Base-by-base conservation (phyloP, 2,329 filamentous ascomycete species). In the Exserohilum rostratum region DNA sequence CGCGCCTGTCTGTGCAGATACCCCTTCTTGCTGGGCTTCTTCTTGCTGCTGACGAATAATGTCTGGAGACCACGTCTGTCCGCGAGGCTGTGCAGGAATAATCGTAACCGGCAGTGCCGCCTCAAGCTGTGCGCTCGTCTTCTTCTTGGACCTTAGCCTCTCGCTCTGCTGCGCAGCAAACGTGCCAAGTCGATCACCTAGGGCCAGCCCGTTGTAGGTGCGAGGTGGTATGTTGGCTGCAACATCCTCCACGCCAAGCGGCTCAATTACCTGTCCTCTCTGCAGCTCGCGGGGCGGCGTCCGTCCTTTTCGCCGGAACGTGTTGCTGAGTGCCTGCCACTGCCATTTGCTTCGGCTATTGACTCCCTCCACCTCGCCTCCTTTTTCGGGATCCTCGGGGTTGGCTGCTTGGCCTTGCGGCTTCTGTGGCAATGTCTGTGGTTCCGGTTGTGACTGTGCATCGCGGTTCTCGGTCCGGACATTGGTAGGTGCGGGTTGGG, bases 281-380 rank as follows among this genome's bases (percentile, higher is more conserved):
- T 83, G 83, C 39, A 88, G 78, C 69, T 87, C 85, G 30, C 80
- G 80, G 6, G 85, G 85, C 10, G 85, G 82, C 27, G 83, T 83
- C 2, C 80, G 80, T 25, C 82, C 82, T 65, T 82, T 80, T 38
- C 83, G 77, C 63, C 81, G 83, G 72, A 88, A 88, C 0, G 83
- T 81, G 56, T 86, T 84, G 6, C 81, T 68, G 6, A 86, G 75
- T 25, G 76, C 71, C 44, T 81, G 77, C 83, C 83, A 86, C 50
- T 76, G 61, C 64, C 70, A 76, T 66, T 57, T 69, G 47, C 37
- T 66, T 57, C 63, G 69, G 29, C 39, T 50, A 5, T 38, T 49
- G 20, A 50, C 37, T 1, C 62, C 40, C 42, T 55, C 61, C 13
- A 53, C 31, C 18, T 64, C 55, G 33, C 55, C 63, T n/a, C 61